A percentile compares a stretch with the other conserved stretches of the same genome.
These are phyloP conservation scores for Zanthoxylum bungeanum DNA, from an alignment of 345 rosid species.

Conservation along the genomic window DNA sequence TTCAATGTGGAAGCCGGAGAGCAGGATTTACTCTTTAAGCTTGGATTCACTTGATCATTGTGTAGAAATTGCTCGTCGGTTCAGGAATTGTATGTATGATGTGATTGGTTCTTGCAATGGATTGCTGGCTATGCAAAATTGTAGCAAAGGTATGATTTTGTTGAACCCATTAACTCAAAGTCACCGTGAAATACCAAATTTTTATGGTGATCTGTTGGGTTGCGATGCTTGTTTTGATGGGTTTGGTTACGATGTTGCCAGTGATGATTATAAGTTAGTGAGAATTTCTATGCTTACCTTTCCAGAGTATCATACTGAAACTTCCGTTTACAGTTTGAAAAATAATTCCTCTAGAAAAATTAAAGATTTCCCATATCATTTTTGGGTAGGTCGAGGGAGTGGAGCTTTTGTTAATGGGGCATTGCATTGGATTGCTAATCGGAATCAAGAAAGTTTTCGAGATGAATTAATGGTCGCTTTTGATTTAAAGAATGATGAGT, in stretches of 20 bases:
- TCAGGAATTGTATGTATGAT: neutral
- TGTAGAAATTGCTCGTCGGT: too few relatives aligned
- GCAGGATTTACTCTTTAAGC: neutral
- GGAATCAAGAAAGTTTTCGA: neutral
- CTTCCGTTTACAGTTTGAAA: neutral
- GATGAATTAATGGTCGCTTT: neutral
- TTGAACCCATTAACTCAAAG: neutral
- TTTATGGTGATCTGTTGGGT: neutral
- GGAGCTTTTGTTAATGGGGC: neutral
- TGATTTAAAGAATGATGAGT: neutral
- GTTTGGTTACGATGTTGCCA: neutral
- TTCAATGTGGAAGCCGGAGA: neutral
- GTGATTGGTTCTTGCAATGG: neutral
- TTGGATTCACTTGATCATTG: neutral
- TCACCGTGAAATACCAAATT: neutral
- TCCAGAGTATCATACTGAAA: neutral
- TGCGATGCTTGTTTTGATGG: neutral
- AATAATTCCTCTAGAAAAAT: too few relatives aligned
- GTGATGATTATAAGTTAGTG: neutral
- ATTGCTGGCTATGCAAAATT: neutral
- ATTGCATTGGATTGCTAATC: neutral
- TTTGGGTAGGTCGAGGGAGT: neutral
- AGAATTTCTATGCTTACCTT: neutral
- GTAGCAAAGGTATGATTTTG: neutral
- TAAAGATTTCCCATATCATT: neutral